Evolutionary conservation across 2,329 filamentous ascomycete genomes (phyloP).

Genomic region (Trichoderma oligosporum): DNA sequence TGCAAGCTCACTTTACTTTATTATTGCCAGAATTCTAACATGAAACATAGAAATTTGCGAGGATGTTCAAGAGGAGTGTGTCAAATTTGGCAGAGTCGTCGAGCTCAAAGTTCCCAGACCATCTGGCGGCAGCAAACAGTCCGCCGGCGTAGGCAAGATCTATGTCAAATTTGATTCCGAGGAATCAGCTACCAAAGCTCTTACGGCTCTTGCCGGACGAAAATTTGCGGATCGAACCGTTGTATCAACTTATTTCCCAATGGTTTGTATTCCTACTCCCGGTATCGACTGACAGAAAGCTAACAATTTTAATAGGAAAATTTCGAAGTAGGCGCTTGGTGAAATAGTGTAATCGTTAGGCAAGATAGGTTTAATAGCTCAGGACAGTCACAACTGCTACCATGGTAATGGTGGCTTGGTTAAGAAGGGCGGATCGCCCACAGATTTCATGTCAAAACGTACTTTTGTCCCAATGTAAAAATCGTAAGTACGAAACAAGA

Average conservation of each 20-base stretch:
- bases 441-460: slow-evolving; percentile 11
- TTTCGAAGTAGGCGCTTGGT: slow-evolving; percentile 90
- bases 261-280: slow-evolving; percentile 51
- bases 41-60: slow-evolving; percentile 78
- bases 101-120: slow-evolving; percentile 94
- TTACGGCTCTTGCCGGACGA: slow-evolving; percentile 84
- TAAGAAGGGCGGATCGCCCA: slow-evolving; percentile 4
- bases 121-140: slow-evolving; percentile 74
- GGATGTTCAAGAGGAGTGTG: slow-evolving; percentile 88
- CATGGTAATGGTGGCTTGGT: slow-evolving; percentile 17
- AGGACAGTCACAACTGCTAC: slow-evolving; percentile 9
- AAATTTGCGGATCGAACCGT: slow-evolving; percentile 97
- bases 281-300: slow-evolving; percentile 12
- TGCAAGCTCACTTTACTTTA: not conserved
- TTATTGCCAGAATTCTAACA: slow-evolving; percentile 33
- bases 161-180: slow-evolving; percentile 86
- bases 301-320: slow-evolving; percentile 65
- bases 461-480: slow-evolving; percentile 21
- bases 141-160: slow-evolving; percentile 92
- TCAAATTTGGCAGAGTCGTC: slow-evolving; percentile 79
- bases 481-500: slow-evolving; percentile 17
- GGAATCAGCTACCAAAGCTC: slow-evolving; percentile 76
- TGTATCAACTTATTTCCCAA: slow-evolving; percentile 92
- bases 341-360: slow-evolving; percentile 30
- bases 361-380: slow-evolving; percentile 16